phyloP scores from a whole-genome alignment of 2,329 filamentous ascomycete genomes.

The Claviceps spartinae region DNA sequence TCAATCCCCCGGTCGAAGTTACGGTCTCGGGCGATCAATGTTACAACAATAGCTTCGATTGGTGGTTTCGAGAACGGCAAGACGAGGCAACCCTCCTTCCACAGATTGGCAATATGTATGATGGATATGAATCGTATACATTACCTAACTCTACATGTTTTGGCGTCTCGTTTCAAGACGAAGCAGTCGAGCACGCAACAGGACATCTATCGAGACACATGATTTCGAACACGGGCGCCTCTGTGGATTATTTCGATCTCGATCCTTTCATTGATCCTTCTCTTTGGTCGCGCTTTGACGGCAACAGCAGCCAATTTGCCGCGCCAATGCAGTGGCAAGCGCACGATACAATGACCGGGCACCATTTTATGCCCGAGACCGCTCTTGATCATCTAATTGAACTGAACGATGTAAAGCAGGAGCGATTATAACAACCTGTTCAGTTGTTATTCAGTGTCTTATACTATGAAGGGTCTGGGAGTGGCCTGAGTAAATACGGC shows the following conservation, averaged over 20 bases:
- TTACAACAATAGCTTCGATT: background rate
- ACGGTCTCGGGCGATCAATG: background rate
- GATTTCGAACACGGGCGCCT: background rate
- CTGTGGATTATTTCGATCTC: background rate
- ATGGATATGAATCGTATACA: background rate
- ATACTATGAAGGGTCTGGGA: no score
- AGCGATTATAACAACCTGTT: background rate
- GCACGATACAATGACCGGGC: background rate
- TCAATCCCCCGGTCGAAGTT: background rate
- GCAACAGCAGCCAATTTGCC: background rate
- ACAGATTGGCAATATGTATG: background rate
- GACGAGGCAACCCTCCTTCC: background rate
- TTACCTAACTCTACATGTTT: background rate
- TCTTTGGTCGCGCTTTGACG: constrained; percentile 1
- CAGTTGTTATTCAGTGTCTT: no score
- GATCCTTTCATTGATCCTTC: constrained; percentile 6
- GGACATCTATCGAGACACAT: background rate
- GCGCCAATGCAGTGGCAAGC: constrained; percentile 1
- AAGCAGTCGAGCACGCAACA: background rate
- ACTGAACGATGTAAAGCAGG: background rate
- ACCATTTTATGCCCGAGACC: background rate
- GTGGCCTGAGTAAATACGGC: no score
- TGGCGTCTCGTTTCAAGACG: background rate
- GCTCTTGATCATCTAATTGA: background rate
- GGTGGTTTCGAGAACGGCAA: background rate